Evolutionary conservation across 1,284 basidiomycete species (phyloP).

Genomic region (Phenoliferia sp.): DNA sequence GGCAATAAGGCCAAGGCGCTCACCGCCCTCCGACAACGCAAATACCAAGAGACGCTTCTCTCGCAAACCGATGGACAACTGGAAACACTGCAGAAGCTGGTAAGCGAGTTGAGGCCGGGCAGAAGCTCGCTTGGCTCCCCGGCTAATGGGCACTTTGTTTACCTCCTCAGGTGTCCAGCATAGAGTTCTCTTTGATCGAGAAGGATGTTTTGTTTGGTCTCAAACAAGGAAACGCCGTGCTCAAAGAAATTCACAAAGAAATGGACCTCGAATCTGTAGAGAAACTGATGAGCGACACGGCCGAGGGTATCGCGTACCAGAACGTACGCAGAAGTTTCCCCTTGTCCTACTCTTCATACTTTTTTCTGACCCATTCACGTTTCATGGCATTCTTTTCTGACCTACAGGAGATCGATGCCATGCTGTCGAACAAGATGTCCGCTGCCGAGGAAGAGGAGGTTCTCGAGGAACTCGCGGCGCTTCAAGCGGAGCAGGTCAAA

Average conservation of each 20-base stretch:
- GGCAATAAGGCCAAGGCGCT: conserved; percentile 84
- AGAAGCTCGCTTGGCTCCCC: not conserved
- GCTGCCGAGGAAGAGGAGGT: conserved; percentile 91
- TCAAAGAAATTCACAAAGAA: conserved; percentile 90
- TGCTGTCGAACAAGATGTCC: conserved; percentile 74
- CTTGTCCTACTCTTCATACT: not conserved
- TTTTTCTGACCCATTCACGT: no score
- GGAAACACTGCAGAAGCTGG: conserved; percentile 82
- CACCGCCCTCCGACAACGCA: conserved; percentile 77
- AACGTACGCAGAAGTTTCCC: conserved; percentile 48
- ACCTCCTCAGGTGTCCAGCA: conserved; percentile 70
- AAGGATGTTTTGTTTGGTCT: conserved; percentile 87
- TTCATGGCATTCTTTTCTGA: not conserved
- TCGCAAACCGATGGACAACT: conserved; percentile 85
- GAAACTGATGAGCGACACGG: conserved; percentile 82
- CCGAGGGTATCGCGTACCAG: conserved; percentile 88
- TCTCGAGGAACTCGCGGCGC: conserved; percentile 65
- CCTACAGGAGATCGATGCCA: conserved; percentile 78
- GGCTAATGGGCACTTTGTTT: not conserved
- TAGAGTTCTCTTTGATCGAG: conserved; percentile 94
- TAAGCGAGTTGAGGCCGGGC: conserved; percentile 44
- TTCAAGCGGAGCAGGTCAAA: conserved; percentile 55
- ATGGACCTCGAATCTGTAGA: conserved; percentile 91
- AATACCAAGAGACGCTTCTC: conserved; percentile 87
- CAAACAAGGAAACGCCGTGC: conserved; percentile 84